Evolutionary conservation across 768 basidiomycete species (phyloP), one percentile per base, ranked within the genome.

Genomic region (Podaxis rugospora): DNA sequence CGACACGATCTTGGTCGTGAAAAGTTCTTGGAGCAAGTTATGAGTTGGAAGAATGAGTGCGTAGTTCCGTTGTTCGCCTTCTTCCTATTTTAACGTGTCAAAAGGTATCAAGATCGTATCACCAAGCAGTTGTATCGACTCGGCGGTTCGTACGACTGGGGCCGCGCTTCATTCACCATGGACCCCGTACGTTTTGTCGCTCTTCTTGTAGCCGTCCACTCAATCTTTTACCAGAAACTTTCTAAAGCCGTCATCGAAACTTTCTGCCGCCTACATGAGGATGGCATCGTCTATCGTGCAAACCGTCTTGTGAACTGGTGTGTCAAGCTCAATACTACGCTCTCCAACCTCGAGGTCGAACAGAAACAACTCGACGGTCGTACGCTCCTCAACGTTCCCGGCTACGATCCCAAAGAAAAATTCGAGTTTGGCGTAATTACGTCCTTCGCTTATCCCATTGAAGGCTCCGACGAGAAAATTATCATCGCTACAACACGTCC

Each of bases 271-370:
- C 76, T 99, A 35, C 90, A 95, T 66, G 95, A 98, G 71, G 91
- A 93, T 36, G 95, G 95, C 1, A 83, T 92, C 65, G 71, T 99
- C 50, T 98, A 98, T 74, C 91, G 97, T 27, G 95, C 95, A 2
- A 98, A 98, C 69, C 88, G 96, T 23, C 83, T 99, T 47, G 96
- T 98, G 62, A 97, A 98, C 69, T 98, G 97, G 96, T 99, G 97
- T 77, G 92, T 94, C 51, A 83, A 86, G 71, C 78, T 99, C 62
- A 97, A 98, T 71, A 99, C 97, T 0, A 96, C 96, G 0, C 78
- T 99, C 1, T 98, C 96, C n/a, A 98, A 98, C 73, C 81, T 99
- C 55, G 97, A 98, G 84, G 95, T 98, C 66, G 96, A 98, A 50
- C 93, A 96, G 71, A 94, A 93, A 68, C 85, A 92, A 66, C 80